These are phyloP conservation scores for Plantago elongata DNA, from an alignment of 257 asterid genomes.

Conservation along the genomic window DNA sequence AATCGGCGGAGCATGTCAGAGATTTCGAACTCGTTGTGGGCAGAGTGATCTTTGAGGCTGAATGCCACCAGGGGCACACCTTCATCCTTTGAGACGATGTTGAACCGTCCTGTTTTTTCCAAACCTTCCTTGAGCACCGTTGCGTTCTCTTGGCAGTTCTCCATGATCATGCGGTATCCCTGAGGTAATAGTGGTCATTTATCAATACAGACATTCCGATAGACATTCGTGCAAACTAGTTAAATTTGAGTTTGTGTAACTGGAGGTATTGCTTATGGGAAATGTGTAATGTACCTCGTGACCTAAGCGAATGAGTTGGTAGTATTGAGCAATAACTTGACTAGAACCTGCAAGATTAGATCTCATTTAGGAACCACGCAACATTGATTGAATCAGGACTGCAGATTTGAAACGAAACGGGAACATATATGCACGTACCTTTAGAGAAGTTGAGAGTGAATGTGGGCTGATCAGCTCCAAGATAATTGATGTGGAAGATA, in stretches of 20 bases:
- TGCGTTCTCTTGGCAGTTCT: constrained; percentile 79
- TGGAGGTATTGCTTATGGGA: neutral
- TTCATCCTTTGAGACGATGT: constrained; percentile 67
- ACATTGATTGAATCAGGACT: neutral
- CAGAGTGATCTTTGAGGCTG: constrained; percentile 67
- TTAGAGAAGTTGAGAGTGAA: constrained; percentile 93
- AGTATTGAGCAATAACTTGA: constrained; percentile 86
- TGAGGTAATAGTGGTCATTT: constrained; percentile 10
- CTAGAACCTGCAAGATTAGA: constrained; percentile 57
- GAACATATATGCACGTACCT: constrained; percentile 46
- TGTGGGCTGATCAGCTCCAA: constrained; percentile 95
- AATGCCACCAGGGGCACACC: constrained; percentile 89
- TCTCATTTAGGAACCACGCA: neutral
- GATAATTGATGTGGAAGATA: constrained; percentile 84
- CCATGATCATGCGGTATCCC: constrained; percentile 81
- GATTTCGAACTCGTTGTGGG: constrained; percentile 72
- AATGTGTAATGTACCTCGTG: constrained; percentile 42
- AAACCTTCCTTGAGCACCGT: constrained; percentile 55
- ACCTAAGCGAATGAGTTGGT: constrained; percentile 80
- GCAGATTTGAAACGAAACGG: neutral
- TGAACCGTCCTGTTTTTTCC: constrained; percentile 66
- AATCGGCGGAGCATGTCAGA: constrained; percentile 66
- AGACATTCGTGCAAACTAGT: neutral
- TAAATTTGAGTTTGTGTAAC: neutral
- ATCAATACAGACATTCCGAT: neutral